phyloP scores from a whole-genome alignment of 1,139 yeast genomes.

The Lodderomyces theae region DNA sequence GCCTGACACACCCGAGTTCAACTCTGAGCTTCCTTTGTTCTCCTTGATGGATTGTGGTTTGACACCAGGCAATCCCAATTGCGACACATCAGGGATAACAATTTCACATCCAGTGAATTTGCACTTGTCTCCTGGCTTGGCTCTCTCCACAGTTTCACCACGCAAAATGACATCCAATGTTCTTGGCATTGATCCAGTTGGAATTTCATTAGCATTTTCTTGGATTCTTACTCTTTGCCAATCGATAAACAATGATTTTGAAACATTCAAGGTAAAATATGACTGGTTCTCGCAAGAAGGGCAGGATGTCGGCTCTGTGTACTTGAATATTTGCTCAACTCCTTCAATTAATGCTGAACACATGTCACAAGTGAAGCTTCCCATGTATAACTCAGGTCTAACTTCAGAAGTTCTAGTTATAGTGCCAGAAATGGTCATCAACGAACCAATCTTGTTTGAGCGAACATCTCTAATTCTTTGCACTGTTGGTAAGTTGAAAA shows the following conservation, averaged over 20 bases:
- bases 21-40: constrained; percentile 52
- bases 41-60: constrained; percentile 83
- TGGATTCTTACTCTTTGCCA: constrained; percentile 98
- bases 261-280: constrained; percentile 77
- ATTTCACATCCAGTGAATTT: constrained; percentile 94
- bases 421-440: constrained; percentile 88
- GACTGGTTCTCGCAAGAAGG: constrained; percentile 87
- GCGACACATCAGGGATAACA: constrained; percentile 93
- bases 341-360: constrained; percentile 86
- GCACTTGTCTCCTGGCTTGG: constrained; percentile 97
- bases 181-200: constrained; percentile 99
- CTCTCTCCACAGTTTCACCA: constrained; percentile 94
- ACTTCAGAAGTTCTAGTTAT: constrained; percentile 97
- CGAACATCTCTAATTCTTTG: constrained; percentile 87
- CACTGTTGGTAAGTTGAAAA: constrained; percentile 80
- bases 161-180: constrained; percentile 89
- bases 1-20: constrained; percentile 84
- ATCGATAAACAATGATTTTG: constrained; percentile 86
- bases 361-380: constrained; percentile 84
- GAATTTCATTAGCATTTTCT: constrained; percentile 93
- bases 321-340: constrained; percentile 89
- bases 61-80: constrained; percentile 94
- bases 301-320: constrained; percentile 93
- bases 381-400: constrained; percentile 88
- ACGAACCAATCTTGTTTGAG: constrained; percentile 83